Percentiles rank a stretch among this genome's conserved stretches.
These are phyloP conservation scores for Trichophyton simii DNA, from an alignment of 2,329 filamentous ascomycete species.

Conservation along the genomic window DNA sequence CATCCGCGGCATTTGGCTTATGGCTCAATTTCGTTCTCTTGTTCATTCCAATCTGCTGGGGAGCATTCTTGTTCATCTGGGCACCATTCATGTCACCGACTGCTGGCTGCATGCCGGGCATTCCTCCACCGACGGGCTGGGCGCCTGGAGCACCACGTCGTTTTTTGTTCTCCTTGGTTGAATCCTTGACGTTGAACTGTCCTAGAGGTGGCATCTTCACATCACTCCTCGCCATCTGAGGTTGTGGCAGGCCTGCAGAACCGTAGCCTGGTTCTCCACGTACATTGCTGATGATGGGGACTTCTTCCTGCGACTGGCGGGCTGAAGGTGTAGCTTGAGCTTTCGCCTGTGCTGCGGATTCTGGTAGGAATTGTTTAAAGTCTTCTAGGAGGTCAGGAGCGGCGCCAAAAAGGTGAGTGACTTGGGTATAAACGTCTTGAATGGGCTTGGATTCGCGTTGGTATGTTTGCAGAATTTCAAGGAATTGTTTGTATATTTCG, in stretches of 20 bases:
- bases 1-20: conserved; percentile 45
- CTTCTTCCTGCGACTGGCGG: conserved; percentile 55
- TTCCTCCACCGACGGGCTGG: conserved; percentile 25
- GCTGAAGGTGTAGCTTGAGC: conserved; percentile 44
- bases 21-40: conserved; percentile 67
- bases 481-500: conserved; percentile 98
- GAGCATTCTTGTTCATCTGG: conserved; percentile 24
- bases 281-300: conserved; percentile 52
- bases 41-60: conserved; percentile 24
- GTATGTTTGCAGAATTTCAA: conserved; percentile 96
- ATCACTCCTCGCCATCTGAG: conserved; percentile 40
- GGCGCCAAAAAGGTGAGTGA: conserved; percentile 83
- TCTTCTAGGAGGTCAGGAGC: conserved; percentile 93
- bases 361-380: conserved; percentile 95
- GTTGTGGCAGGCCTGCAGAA: conserved; percentile 30
- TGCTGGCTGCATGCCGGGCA: conserved; percentile 16
- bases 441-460: conserved; percentile 97
- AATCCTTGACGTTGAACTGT: conserved; percentile 77
- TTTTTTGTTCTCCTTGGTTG: conserved; percentile 84
- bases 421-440: conserved; percentile 94
- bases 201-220: conserved; percentile 80
- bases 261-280: conserved; percentile 41
- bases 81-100: conserved; percentile 21
- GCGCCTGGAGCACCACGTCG: conserved; percentile 49
- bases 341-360: conserved; percentile 63